Evolutionary conservation across 768 basidiomycete genomes (phyloP), one percentile per base, ranked within the genome.

Genomic region (Tulasnella sp.): DNA sequence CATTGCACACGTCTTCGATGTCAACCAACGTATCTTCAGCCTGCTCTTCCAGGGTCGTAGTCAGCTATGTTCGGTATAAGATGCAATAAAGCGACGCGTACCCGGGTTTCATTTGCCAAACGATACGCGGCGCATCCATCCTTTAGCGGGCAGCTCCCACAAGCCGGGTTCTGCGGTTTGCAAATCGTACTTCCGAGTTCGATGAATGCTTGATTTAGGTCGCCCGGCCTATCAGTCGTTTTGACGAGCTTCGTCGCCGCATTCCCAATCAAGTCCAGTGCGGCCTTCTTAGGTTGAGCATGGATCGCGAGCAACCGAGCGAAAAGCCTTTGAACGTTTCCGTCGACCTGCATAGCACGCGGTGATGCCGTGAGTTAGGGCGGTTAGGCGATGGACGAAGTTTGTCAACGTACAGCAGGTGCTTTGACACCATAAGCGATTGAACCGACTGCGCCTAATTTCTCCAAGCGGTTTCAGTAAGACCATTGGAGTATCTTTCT

Each of bases 111-210:
- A 34, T 72, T 69, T n/a, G 40, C 41, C n/a, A 64, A 36, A 7
- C 16, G 37, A 76, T 89, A 90, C 1, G 90, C 95, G 19, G 82
- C 80, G 77, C 95, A 98, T 81, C 86, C 85, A 26, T 81, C 74
- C 63, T 80, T 84, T 59, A 98, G 75, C 22, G 94, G 92, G 79
- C 95, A 98, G 19, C 80, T 77, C 19, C 76, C 80, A 77, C 95
- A 98, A 22, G 81, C 80, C 11, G 95, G 95, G 74, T 90, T 87
- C 74, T 87, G 88, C 47, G 91, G 89, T 79, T 90, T 94, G 82
- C 95, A 98, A 2, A 97, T 86, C 3, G 94, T 96, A 78, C 91
- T 92, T 65, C 95, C 95, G 7, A 98, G 87, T 78, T 98, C 95
- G 79, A 98, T 98, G 67, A 98, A 83, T 16, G 92, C 94, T 81